These are phyloP conservation scores for Pezicula radicicola DNA, from an alignment of 2,329 filamentous ascomycete species.

Conservation along the genomic window DNA sequence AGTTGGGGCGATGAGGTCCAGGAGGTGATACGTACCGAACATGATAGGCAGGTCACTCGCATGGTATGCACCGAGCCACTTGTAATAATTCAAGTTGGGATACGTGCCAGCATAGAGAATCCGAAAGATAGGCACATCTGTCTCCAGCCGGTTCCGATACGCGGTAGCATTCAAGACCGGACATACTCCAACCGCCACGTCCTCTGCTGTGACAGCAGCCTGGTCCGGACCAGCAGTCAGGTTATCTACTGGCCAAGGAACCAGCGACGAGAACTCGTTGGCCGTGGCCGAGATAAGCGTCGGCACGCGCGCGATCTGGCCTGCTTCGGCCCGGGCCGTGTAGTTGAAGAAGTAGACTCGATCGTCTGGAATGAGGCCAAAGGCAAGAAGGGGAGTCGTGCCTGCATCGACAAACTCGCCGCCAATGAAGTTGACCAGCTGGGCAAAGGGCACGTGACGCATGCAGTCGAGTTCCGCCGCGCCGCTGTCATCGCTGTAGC, in stretches of 20 bases:
- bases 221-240: not conserved
- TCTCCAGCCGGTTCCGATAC: too few relatives aligned
- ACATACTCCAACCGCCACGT: too few relatives aligned
- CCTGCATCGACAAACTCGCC: not conserved
- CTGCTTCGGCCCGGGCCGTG: not conserved
- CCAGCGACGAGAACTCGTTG: slow-evolving; percentile 10
- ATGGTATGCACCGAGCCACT: too few relatives aligned
- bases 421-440: not conserved
- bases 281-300: slow-evolving; percentile 15
- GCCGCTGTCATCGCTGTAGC: not conserved
- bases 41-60: too few relatives aligned
- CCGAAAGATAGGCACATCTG: too few relatives aligned
- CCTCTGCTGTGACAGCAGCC: too few relatives aligned
- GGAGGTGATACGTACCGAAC: too few relatives aligned
- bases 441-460: not conserved
- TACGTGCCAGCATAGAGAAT: too few relatives aligned
- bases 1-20: too few relatives aligned
- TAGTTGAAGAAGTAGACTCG: not conserved
- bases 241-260: not conserved
- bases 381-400: not conserved
- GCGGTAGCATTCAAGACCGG: too few relatives aligned
- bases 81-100: too few relatives aligned
- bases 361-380: not conserved
- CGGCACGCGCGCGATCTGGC: slow-evolving; percentile 4
- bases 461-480: slow-evolving; percentile 3